These are phyloP conservation scores for Monosporascus sp. DNA, from an alignment of 2,329 filamentous ascomycete species.

Conservation along the genomic window DNA sequence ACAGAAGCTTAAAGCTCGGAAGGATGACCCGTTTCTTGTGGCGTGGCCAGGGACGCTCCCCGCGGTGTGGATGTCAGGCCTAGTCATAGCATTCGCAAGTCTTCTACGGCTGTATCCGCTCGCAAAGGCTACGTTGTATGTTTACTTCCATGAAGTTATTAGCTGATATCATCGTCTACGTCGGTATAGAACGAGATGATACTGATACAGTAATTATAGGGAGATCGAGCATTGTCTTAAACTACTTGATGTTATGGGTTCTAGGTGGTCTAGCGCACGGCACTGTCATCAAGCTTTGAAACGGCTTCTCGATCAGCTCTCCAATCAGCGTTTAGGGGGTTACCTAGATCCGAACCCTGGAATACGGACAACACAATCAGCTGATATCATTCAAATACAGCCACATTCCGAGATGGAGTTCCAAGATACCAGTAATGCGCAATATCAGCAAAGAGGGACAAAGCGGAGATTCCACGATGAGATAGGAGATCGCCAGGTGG, in stretches of 20 bases:
- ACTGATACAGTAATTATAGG: not conserved
- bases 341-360: not conserved
- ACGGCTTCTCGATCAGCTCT: not conserved
- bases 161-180: too few relatives aligned
- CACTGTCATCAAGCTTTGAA: constrained; percentile 3
- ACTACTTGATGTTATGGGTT: constrained; percentile 1
- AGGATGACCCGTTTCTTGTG: not conserved
- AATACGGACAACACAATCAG: not conserved
- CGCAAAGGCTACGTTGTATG: constrained; percentile 2
- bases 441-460: not conserved
- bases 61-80: constrained; percentile 4
- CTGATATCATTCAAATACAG: not conserved
- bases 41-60: constrained; percentile 5
- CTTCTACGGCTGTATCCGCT: constrained; percentile 4
- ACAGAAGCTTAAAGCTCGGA: not conserved
- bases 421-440: not conserved
- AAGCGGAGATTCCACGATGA: not conserved
- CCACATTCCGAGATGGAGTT: not conserved
- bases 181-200: too few relatives aligned
- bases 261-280: constrained; percentile 3
- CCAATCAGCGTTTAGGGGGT: not conserved
- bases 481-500: not conserved
- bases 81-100: constrained; percentile 4
- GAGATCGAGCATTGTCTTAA: constrained; percentile 1
- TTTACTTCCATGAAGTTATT: not conserved